Evolutionary conservation across 495 filamentous ascomycete species (phyloP).

Genomic region (Podospora didyma): DNA sequence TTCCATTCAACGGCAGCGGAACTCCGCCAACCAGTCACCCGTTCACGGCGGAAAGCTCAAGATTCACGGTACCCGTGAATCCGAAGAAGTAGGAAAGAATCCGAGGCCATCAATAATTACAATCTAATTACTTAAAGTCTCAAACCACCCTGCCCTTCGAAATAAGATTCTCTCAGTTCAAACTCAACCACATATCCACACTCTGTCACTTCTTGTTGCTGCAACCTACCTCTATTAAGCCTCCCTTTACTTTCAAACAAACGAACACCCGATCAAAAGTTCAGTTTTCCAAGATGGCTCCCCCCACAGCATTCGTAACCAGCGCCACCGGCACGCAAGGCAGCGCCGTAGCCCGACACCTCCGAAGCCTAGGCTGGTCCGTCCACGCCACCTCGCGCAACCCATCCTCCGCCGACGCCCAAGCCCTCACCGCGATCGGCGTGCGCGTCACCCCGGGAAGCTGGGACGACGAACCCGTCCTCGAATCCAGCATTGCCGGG

Average conservation of each 20-base stretch:
- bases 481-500: slow-evolving; percentile 33
- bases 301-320: slow-evolving; percentile 37
- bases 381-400: slow-evolving; percentile 43
- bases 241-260: not conserved
- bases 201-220: too few relatives aligned
- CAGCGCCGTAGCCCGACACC: slow-evolving; percentile 34
- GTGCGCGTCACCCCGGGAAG: slow-evolving; percentile 37
- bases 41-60: too few relatives aligned
- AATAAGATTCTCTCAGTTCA: too few relatives aligned
- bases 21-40: too few relatives aligned
- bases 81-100: too few relatives aligned
- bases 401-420: slow-evolving; percentile 28
- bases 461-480: slow-evolving; percentile 36
- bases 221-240: too few relatives aligned
- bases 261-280: not conserved
- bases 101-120: too few relatives aligned
- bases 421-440: slow-evolving; percentile 33
- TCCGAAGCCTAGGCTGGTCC: slow-evolving; percentile 31
- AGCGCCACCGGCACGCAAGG: slow-evolving; percentile 51
- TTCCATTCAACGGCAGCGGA: too few relatives aligned
- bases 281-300: not conserved
- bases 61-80: too few relatives aligned
- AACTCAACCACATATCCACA: too few relatives aligned
- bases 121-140: too few relatives aligned
- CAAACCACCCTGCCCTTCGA: too few relatives aligned